Evolutionary conservation across 345 rosid genomes (phyloP).

Genomic region (Aurinia saxatilis): DNA sequence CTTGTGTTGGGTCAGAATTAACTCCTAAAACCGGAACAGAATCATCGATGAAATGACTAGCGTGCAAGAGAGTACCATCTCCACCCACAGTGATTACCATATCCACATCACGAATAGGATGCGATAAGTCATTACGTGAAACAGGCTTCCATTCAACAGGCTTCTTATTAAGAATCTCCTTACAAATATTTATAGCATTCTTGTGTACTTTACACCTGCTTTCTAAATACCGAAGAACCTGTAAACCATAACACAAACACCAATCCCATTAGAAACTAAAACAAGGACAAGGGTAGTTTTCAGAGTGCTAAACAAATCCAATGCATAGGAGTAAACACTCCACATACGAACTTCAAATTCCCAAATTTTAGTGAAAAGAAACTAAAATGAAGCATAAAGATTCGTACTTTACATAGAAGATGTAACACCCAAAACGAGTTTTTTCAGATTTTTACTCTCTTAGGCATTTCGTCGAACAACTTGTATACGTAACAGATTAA

Average conservation of each 20-base stretch:
- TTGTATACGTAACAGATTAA: conserved; percentile 3
- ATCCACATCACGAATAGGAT: conserved; percentile 57
- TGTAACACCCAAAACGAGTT: too few species aligned
- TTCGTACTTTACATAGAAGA: not conserved
- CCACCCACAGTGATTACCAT: conserved; percentile 90
- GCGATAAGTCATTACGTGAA: conserved; percentile 44
- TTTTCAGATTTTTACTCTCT: not conserved
- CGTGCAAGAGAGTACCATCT: conserved; percentile 92
- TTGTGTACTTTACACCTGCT: conserved; percentile 66
- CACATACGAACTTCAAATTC: not conserved
- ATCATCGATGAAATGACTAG: conserved; percentile 79
- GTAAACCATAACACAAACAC: not conserved
- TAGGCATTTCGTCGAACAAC: conserved; percentile 39
- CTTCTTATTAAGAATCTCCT: conserved; percentile 55
- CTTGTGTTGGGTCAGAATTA: conserved; percentile 85
- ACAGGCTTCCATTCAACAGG: conserved; percentile 60
- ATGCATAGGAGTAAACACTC: not conserved
- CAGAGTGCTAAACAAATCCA: not conserved
- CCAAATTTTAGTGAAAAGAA: not conserved
- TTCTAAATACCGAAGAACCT: conserved; percentile 55
- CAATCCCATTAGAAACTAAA: not conserved
- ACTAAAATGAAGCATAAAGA: not conserved
- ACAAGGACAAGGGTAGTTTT: not conserved
- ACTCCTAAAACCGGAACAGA: conserved; percentile 74
- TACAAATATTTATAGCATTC: conserved; percentile 60